Percentiles rank a stretch among this genome's conserved stretches.
phyloP scores from a whole-genome alignment of 169 alveolate genomes.

The Plasmodium gonderi region DNA sequence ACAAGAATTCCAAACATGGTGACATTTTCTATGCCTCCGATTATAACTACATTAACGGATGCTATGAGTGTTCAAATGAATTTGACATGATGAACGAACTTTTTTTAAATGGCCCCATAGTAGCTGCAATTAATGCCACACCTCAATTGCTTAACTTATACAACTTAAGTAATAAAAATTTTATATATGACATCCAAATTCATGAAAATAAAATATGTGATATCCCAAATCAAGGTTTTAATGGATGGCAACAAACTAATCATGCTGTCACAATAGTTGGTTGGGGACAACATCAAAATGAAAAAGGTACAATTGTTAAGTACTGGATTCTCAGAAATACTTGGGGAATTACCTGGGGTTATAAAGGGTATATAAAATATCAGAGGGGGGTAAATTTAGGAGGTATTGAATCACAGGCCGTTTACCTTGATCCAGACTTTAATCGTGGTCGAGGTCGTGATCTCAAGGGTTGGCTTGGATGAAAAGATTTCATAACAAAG shows the following conservation, averaged over 20 bases:
- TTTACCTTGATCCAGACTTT: slow-evolving; percentile 89
- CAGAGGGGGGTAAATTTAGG: slow-evolving; percentile 85
- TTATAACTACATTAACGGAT: slow-evolving; percentile 89
- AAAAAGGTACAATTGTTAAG: slow-evolving; percentile 73
- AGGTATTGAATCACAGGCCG: slow-evolving; percentile 92
- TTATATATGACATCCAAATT: slow-evolving; percentile 73
- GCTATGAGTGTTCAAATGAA: slow-evolving; percentile 88
- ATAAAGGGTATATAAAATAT: slow-evolving; percentile 84
- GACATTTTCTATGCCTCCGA: slow-evolving; percentile 77
- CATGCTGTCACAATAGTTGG: slow-evolving; percentile 92
- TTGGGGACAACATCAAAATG: slow-evolving; percentile 88
- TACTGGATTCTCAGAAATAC: slow-evolving; percentile 89
- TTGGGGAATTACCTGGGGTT: slow-evolving; percentile 90
- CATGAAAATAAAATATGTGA: slow-evolving; percentile 89
- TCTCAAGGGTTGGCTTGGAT: no score
- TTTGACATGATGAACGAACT: slow-evolving; percentile 86
- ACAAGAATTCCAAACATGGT: slow-evolving; percentile 14
- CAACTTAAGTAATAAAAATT: slow-evolving; percentile 7
- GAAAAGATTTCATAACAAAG: no score
- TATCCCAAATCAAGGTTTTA: slow-evolving; percentile 84
- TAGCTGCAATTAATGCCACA: slow-evolving; percentile 89
- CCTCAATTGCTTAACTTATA: slow-evolving; percentile 69
- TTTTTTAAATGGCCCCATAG: slow-evolving; percentile 87
- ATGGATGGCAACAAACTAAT: slow-evolving; percentile 92
- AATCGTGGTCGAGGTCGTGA: slow-evolving; percentile 85